Evolutionary conservation across 352 stramenopile species (phyloP).

Genomic region (Phytophthora pisi): DNA sequence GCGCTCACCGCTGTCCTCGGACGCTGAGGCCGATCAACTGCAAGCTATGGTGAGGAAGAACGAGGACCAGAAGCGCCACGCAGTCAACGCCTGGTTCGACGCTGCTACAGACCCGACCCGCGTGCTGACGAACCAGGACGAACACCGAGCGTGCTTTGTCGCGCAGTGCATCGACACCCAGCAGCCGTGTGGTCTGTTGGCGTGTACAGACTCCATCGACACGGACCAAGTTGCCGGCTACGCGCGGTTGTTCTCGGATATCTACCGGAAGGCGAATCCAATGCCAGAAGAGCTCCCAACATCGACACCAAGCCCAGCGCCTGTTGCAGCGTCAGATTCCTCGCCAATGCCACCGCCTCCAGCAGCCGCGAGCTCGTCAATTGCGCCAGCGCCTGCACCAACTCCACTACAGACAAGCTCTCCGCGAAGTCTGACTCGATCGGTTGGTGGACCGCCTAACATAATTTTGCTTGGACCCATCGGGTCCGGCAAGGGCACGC

Average conservation of each 20-base stretch:
- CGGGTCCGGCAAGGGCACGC: constrained; percentile 94
- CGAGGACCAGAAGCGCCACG: constrained; percentile 23
- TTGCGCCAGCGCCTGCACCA: constrained; percentile 20
- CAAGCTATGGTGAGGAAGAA: constrained; percentile 36
- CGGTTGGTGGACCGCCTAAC: constrained; percentile 37
- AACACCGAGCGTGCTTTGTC: constrained; percentile 63
- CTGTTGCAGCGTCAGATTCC: neutral
- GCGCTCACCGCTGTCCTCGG: constrained; percentile 14
- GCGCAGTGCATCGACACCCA: constrained; percentile 44
- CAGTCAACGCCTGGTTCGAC: constrained; percentile 48
- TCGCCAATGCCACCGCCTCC: constrained; percentile 6
- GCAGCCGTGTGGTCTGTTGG: constrained; percentile 44
- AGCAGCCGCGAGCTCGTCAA: constrained; percentile 9
- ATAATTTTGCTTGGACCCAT: constrained; percentile 93
- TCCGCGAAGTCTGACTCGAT: constrained; percentile 7
- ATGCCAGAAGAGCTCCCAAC: constrained; percentile 1
- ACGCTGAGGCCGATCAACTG: constrained; percentile 38
- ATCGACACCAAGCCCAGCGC: neutral
- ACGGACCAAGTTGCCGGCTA: constrained; percentile 53
- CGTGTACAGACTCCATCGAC: constrained; percentile 56
- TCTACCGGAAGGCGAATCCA: constrained; percentile 55
- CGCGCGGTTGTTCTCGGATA: constrained; percentile 61
- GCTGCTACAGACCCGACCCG: constrained; percentile 16
- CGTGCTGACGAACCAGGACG: constrained; percentile 49
- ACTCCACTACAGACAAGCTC: constrained; percentile 1